A percentile compares a stretch with the other conserved stretches of the same genome.
Evolutionary conservation across 768 basidiomycete species (phyloP).

Genomic region (Lactarius quietus): DNA sequence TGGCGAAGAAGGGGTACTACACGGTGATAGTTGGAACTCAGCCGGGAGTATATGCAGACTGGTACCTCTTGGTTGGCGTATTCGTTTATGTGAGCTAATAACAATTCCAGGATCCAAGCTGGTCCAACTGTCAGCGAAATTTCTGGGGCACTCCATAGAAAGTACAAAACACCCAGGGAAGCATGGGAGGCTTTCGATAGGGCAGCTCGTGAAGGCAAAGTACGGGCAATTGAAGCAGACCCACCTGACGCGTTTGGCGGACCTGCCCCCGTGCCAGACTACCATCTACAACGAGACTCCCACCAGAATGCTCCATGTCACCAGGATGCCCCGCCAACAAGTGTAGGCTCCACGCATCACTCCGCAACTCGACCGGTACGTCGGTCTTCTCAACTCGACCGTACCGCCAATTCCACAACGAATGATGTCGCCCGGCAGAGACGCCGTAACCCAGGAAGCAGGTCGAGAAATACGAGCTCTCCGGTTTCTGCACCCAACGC

Average conservation of each 20-base stretch:
- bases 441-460: not conserved
- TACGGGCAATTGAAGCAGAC: not conserved
- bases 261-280: not conserved
- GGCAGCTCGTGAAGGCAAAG: not conserved
- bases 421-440: not conserved
- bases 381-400: not conserved
- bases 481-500: not conserved
- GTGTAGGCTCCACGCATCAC: not conserved
- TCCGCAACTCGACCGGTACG: not conserved
- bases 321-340: not conserved
- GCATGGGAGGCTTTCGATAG: constrained; percentile 10
- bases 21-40: constrained; percentile 14
- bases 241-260: not conserved
- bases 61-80: constrained; percentile 12
- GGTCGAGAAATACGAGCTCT: not conserved
- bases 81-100: not conserved
- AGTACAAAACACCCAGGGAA: constrained; percentile 10
- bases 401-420: too few relatives aligned
- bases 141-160: constrained; percentile 12
- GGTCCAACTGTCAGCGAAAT: constrained; percentile 11
- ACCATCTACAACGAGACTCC: not conserved
- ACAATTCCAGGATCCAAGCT: constrained; percentile 11
- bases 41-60: constrained; percentile 14
- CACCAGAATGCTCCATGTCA: not conserved
- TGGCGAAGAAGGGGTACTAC: constrained; percentile 12